phyloP scores from a whole-genome alignment of 1,139 yeast genomes.

The Arxiozyma slooffiae region DNA sequence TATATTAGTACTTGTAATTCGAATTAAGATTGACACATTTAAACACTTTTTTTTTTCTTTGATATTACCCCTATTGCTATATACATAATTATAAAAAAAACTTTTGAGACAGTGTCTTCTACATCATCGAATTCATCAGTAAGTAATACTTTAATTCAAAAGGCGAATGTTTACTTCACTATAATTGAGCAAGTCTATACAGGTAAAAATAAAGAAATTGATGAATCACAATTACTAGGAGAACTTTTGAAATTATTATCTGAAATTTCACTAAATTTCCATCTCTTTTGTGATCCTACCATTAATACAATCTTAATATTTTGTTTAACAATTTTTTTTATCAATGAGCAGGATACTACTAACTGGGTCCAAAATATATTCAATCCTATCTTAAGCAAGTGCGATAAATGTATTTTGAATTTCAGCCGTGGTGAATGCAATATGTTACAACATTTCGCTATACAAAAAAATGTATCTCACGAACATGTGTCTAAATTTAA shows the following conservation, averaged over 20 bases:
- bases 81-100: too few relatives aligned
- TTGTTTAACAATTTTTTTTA: constrained; percentile 50
- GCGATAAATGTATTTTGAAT: constrained; percentile 43
- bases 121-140: neutral
- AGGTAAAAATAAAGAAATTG: constrained; percentile 19
- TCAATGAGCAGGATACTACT: constrained; percentile 40
- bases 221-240: constrained; percentile 26
- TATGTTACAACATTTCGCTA: constrained; percentile 43
- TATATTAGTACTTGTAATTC: neutral
- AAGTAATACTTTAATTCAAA: constrained; percentile 5
- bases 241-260: constrained; percentile 23
- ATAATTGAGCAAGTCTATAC: constrained; percentile 24
- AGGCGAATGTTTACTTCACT: constrained; percentile 16
- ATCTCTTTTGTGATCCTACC: constrained; percentile 48
- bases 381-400: constrained; percentile 35
- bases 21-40: neutral
- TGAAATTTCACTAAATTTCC: constrained; percentile 29
- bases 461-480: constrained; percentile 41
- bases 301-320: constrained; percentile 44
- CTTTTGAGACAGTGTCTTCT: neutral
- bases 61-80: neutral
- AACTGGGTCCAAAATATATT: constrained; percentile 37
- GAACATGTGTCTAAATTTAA: constrained; percentile 44
- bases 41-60: neutral
- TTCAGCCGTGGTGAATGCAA: constrained; percentile 48